Evolutionary conservation across 805 yeast species (phyloP).

Genomic region (Lachancea kluyveri): DNA sequence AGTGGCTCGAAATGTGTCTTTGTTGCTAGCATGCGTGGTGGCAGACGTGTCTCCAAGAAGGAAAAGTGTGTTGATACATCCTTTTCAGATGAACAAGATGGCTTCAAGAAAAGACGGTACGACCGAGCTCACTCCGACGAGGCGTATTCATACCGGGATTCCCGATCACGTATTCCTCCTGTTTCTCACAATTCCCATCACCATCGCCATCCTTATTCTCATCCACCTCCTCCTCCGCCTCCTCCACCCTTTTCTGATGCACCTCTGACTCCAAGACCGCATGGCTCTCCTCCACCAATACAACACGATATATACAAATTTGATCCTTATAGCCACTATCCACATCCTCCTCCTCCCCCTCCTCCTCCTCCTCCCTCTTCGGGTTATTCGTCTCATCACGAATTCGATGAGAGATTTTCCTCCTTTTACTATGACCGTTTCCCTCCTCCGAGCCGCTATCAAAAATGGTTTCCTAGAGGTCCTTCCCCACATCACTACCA

Average conservation of each 20-base stretch:
- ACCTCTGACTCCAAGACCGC: background rate
- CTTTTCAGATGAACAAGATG: too few species aligned
- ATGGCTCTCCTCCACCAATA: background rate
- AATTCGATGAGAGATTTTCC: too few species aligned
- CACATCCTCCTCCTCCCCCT: background rate
- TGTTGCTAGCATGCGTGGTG: slow-evolving; percentile 53
- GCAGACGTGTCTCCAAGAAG: slow-evolving; percentile 35
- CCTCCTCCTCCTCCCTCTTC: background rate
- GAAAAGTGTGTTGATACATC: too few species aligned
- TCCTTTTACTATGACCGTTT: too few species aligned
- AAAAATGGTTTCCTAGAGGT: too few species aligned
- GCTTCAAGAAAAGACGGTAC: too few species aligned
- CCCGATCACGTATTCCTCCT: background rate
- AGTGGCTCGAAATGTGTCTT: slow-evolving; percentile 46
- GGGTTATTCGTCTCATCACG: too few species aligned
- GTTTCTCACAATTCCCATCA: background rate
- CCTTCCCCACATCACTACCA: background rate
- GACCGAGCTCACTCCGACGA: too few species aligned
- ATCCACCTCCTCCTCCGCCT: background rate
- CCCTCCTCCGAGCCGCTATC: too few species aligned
- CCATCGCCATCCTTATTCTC: too few species aligned
- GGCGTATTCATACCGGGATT: background rate
- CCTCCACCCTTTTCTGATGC: background rate
- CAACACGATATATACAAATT: too few species aligned
- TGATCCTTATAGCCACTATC: background rate